phyloP scores from a whole-genome alignment of 805 yeast species.

The Teunomyces barrocoloradensis region DNA sequence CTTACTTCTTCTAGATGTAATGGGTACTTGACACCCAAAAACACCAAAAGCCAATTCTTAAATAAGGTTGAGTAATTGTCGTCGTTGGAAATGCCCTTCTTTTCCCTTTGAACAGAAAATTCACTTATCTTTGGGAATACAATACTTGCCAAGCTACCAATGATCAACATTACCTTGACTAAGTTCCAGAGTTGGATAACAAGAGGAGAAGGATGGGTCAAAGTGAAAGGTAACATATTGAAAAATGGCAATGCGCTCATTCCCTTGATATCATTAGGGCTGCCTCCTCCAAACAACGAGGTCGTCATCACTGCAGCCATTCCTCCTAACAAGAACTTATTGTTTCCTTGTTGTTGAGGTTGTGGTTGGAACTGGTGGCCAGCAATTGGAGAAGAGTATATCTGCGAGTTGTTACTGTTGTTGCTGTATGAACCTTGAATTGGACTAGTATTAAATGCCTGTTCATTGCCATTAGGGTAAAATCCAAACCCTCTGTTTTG shows the following conservation, averaged over 20 bases:
- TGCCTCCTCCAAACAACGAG: constrained; percentile 52
- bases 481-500: constrained; percentile 14
- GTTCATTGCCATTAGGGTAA: constrained; percentile 18
- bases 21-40: constrained; percentile 30
- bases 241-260: constrained; percentile 46
- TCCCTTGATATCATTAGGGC: constrained; percentile 40
- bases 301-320: constrained; percentile 65
- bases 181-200: constrained; percentile 10
- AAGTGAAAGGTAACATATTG: constrained; percentile 11
- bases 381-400: not conserved
- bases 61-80: constrained; percentile 4
- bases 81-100: not conserved
- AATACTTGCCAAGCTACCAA: constrained; percentile 10
- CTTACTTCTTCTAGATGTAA: constrained; percentile 13
- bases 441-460: constrained; percentile 18
- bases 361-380: constrained; percentile 12
- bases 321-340: constrained; percentile 59
- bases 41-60: constrained; percentile 24
- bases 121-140: constrained; percentile 8
- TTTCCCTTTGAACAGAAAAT: not conserved
- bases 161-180: constrained; percentile 10
- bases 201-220: constrained; percentile 12
- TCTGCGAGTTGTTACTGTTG: constrained; percentile 9
- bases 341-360: constrained; percentile 19
- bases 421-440: constrained; percentile 13